Base-by-base conservation (phyloP, 345 rosid genomes). In the Rhizophora mangle region DNA sequence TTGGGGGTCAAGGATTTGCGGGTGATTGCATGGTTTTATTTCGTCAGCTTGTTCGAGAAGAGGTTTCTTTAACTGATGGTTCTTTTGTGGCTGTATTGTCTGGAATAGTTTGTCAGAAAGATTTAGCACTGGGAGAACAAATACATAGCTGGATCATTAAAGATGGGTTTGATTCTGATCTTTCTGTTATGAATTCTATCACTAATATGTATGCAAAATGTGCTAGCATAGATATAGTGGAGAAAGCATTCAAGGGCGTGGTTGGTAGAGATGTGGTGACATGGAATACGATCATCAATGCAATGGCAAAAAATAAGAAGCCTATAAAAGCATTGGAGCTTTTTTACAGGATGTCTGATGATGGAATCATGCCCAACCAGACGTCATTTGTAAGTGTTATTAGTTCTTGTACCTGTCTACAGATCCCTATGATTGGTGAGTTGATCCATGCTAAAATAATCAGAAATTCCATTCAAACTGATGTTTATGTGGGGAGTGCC, bases 251-350 rank as follows among this genome's bases (percentile, higher is more conserved):
- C 60, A 65, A 79, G 78, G 80, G 77, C 55, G 68, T 81, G 49
- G 29, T 13, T 21, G 59, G 71, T 29, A 76, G 74, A 73, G 96
- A 89, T 69, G 34, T 80, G 72, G 91, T 87, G 32, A 88, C 96
- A 8, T 89, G 97, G 97, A 94, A 94, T 80, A 78, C 88, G 2
- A 57, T 87, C 49, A 82, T 87, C 47, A 77, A 84, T 62, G 95
- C 87, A 56, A 47, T 80, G 73, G 89, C 82, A 65, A 85, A 78
- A 60, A 71, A 79, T 60, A 74, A 72, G 52, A 73, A 74, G 43
- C 91, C 86, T 19, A 70, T 47, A 60, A 83, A 71, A 78, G 89
- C 93, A 68, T 60, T 89, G 30, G 78, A 75, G 32, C 64, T 74
- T 67, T 87, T 85, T 69, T 37, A 58, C 58, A 78, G 74, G 43